Percentiles rank a stretch among this genome's conserved stretches.
phyloP scores from a whole-genome alignment of 257 asterid species.

The Ehretia macrophylla region DNA sequence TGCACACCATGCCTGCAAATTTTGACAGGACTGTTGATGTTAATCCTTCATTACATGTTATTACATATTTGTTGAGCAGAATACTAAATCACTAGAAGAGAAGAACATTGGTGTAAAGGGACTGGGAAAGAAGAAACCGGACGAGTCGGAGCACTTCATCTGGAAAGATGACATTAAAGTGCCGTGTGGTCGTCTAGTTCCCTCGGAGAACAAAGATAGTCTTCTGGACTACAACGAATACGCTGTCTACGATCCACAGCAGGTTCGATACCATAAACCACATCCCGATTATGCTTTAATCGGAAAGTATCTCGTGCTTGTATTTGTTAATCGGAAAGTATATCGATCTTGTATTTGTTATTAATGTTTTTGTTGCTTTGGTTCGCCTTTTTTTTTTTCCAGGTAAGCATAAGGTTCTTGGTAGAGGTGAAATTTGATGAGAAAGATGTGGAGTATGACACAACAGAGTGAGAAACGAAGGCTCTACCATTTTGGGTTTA shows the following conservation, averaged over 20 bases:
- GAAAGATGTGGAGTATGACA: constrained; percentile 45
- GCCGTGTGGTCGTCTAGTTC: constrained; percentile 63
- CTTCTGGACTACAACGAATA: constrained; percentile 71
- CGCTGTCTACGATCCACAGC: constrained; percentile 74
- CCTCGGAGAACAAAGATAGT: constrained; percentile 58
- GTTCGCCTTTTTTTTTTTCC: background rate
- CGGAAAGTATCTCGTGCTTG: background rate
- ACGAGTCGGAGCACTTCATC: constrained; percentile 66
- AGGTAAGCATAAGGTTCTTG: constrained; percentile 74
- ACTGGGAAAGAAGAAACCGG: constrained; percentile 61
- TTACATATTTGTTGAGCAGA: constrained; percentile 24
- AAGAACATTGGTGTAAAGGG: constrained; percentile 59
- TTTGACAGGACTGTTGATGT: background rate
- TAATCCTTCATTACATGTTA: too few relatives aligned
- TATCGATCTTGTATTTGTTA: background rate
- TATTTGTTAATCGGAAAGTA: background rate
- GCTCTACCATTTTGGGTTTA: too few relatives aligned
- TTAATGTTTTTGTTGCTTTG: background rate
- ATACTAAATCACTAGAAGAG: constrained; percentile 46
- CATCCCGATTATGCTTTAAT: too few relatives aligned
- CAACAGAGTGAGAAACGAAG: constrained; percentile 27
- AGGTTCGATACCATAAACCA: constrained; percentile 29
- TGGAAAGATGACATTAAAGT: constrained; percentile 81
- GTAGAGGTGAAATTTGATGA: constrained; percentile 79
- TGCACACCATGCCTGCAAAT: background rate